A percentile compares a stretch with the other conserved stretches of the same genome.
phyloP scores from a whole-genome alignment of 2,329 filamentous ascomycete species.

The Exophiala xenobiotica region DNA sequence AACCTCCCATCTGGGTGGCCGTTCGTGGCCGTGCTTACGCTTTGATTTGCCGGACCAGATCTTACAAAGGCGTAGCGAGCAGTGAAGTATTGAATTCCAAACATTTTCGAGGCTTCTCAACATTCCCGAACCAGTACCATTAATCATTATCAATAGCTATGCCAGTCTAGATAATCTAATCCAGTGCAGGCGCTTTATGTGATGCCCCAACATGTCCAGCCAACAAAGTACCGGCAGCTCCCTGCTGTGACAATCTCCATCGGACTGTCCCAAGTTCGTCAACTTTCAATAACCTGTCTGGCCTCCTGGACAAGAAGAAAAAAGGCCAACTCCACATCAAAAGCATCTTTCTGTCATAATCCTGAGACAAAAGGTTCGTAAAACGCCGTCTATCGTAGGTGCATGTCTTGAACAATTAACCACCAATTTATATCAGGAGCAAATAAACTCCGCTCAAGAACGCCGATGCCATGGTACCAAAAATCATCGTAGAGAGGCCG shows the following conservation, averaged over 20 bases:
- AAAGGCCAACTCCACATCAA: slow-evolving; percentile 2
- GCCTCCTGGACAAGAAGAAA: neutral
- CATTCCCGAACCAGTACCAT: neutral
- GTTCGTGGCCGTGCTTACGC: no score
- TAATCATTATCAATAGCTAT: slow-evolving; percentile 9
- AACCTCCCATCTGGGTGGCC: no score
- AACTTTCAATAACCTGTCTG: neutral
- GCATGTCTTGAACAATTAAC: neutral
- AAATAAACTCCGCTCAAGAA: slow-evolving; percentile 22
- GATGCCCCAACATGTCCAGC: neutral
- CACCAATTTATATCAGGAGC: slow-evolving; percentile 11
- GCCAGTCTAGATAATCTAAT: slow-evolving; percentile 9
- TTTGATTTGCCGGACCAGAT: no score
- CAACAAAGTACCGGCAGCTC: neutral
- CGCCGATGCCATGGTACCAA: slow-evolving; percentile 19
- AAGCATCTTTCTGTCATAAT: slow-evolving; percentile 5
- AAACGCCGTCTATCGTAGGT: slow-evolving; percentile 1
- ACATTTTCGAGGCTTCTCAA: no score
- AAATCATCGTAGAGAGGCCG: slow-evolving; percentile 24
- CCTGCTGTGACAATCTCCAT: neutral
- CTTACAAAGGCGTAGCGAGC: neutral
- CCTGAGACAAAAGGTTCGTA: slow-evolving; percentile 2
- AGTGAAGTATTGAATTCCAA: no score
- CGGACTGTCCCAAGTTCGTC: neutral
- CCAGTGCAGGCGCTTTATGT: neutral